phyloP scores from a whole-genome alignment of 2,329 filamentous ascomycete species.

The Alternaria infectoria region DNA sequence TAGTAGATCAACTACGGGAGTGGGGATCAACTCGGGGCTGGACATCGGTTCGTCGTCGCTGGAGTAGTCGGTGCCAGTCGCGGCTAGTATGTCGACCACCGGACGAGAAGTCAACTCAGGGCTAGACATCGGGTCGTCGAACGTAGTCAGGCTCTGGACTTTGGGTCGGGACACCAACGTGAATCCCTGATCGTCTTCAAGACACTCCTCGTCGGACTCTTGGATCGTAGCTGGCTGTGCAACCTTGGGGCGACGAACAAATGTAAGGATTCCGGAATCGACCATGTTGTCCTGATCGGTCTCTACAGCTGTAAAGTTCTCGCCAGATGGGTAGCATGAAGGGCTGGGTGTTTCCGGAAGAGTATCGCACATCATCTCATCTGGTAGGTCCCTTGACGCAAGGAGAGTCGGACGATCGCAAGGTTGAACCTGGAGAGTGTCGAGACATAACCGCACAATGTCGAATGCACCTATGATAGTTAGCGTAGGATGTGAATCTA shows the following conservation, averaged over 20 bases:
- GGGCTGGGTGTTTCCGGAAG: not conserved
- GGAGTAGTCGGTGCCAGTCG: constrained; percentile 14
- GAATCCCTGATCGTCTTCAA: constrained; percentile 33
- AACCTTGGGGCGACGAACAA: constrained; percentile 17
- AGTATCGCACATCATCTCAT: constrained; percentile 10
- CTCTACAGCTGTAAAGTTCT: not conserved
- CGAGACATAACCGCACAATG: constrained; percentile 19
- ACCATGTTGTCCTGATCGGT: not conserved
- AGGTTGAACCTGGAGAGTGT: constrained; percentile 8
- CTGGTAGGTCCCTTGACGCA: constrained; percentile 14
- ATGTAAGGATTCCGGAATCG: constrained; percentile 7
- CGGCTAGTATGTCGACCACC: constrained; percentile 10
- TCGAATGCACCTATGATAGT: constrained; percentile 17
- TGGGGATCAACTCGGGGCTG: constrained; percentile 17
- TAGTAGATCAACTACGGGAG: constrained; percentile 7
- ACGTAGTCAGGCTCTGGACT: not conserved
- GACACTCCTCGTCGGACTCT: constrained; percentile 8
- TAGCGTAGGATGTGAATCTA: not conserved
- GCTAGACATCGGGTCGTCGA: constrained; percentile 15
- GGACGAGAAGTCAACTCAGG: constrained; percentile 12
- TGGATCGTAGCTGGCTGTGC: not conserved
- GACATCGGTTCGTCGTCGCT: constrained; percentile 20
- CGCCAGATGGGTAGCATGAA: not conserved
- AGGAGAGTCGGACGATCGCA: constrained; percentile 5
- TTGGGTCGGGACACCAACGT: constrained; percentile 29